A percentile compares a stretch with the other conserved stretches of the same genome.
Evolutionary conservation across 495 filamentous ascomycete species (phyloP).

Genomic region (Jackrogersella minutella): DNA sequence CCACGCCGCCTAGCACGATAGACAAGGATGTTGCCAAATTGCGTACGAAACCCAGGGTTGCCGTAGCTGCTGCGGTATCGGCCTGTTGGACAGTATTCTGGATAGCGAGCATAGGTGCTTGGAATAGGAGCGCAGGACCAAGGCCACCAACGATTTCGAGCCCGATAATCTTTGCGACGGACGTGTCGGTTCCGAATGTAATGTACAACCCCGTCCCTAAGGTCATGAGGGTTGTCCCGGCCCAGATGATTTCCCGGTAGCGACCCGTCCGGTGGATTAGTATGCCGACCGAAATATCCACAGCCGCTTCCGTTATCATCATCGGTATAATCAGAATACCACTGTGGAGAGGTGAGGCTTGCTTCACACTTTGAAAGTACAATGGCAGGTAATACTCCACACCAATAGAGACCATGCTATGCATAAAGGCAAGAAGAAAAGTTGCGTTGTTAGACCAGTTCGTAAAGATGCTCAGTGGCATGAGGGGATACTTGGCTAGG

Average conservation of each 20-base stretch:
- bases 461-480: conserved; percentile 70
- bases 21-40: conserved; percentile 69
- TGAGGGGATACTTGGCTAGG: conserved; percentile 72
- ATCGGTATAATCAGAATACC: conserved; percentile 78
- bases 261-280: conserved; percentile 68
- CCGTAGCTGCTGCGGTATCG: conserved; percentile 72
- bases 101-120: conserved; percentile 72
- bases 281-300: conserved; percentile 59
- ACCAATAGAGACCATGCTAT: conserved; percentile 55
- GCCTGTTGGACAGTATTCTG: conserved; percentile 66
- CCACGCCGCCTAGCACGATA: conserved; percentile 71
- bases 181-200: conserved; percentile 52
- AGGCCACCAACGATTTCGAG: conserved; percentile 60
- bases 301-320: conserved; percentile 58
- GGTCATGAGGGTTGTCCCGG: conserved; percentile 59
- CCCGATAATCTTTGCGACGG: conserved; percentile 60
- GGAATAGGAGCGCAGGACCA: conserved; percentile 65
- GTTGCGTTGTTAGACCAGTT: conserved; percentile 64
- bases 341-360: conserved; percentile 71
- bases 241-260: conserved; percentile 64
- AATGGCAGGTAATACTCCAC: conserved; percentile 74
- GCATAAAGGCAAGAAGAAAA: conserved; percentile 62
- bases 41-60: conserved; percentile 69
- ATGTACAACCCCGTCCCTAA: conserved; percentile 66
- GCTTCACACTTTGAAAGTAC: conserved; percentile 75